phyloP scores from a whole-genome alignment of 169 alveolate species.

The Theileria parva region DNA sequence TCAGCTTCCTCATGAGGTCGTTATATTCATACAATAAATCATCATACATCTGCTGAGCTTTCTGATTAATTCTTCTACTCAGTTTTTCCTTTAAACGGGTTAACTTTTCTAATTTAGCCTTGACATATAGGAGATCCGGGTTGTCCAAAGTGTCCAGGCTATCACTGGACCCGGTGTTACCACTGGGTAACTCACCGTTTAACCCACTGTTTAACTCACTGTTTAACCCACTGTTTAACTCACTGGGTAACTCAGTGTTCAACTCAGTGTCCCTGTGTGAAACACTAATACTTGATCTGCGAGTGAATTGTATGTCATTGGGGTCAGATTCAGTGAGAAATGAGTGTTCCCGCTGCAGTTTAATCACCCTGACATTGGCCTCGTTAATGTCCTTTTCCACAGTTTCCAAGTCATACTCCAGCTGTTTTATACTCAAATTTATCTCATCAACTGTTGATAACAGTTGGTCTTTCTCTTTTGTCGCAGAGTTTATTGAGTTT shows the following conservation, averaged over 20 bases:
- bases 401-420: conserved; percentile 67
- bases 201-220: too few relatives aligned
- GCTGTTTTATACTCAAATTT: conserved; percentile 64
- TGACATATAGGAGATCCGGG: background rate
- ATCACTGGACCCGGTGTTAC: too few relatives aligned
- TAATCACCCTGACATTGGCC: conserved; percentile 38
- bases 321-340: background rate
- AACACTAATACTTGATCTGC: background rate
- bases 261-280: background rate
- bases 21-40: conserved; percentile 87
- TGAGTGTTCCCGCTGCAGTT: conserved; percentile 52
- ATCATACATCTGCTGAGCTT: conserved; percentile 91
- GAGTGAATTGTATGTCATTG: background rate
- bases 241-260: too few relatives aligned
- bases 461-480: conserved; percentile 61
- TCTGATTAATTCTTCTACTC: conserved; percentile 85
- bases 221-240: too few relatives aligned
- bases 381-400: conserved; percentile 57
- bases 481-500: conserved; percentile 55
- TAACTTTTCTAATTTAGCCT: conserved; percentile 58
- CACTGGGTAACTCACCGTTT: too few relatives aligned
- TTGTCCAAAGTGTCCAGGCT: background rate
- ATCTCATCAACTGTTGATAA: conserved; percentile 64
- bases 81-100: conserved; percentile 64
- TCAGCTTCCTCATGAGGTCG: conserved; percentile 85